These are phyloP conservation scores for Lentinula aciculospora DNA, from an alignment of 768 basidiomycete genomes.

Conservation along the genomic window DNA sequence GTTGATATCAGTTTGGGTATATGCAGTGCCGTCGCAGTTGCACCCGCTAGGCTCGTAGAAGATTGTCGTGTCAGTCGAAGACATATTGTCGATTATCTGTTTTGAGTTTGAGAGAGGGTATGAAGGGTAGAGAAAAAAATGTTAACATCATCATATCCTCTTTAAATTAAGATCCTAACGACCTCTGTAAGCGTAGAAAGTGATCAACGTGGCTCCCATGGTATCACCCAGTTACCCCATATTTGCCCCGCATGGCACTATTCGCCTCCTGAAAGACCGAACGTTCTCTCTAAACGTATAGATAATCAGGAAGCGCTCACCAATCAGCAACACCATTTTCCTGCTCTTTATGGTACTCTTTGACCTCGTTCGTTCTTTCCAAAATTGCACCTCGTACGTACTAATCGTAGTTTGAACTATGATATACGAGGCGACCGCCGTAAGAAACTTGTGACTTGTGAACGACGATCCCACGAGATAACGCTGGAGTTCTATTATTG, in stretches of 20 bases:
- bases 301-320: not conserved
- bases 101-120: not conserved
- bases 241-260: not conserved
- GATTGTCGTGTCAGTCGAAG: not conserved
- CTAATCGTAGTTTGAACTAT: too few species aligned
- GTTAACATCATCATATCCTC: not conserved
- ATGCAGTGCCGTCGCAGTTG: conserved; percentile 7
- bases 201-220: not conserved
- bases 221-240: not conserved
- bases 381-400: not conserved
- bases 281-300: not conserved
- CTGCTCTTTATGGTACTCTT: not conserved
- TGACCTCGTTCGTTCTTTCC: not conserved
- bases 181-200: not conserved
- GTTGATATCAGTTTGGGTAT: conserved; percentile 6
- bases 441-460: not conserved
- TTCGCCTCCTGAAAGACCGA: not conserved
- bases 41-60: conserved; percentile 7
- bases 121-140: not conserved
- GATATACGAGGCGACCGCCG: not conserved
- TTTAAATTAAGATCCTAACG: not conserved
- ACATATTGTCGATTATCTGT: not conserved
- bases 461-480: not conserved
- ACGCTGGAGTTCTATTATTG: not conserved
- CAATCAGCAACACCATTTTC: not conserved